Evolutionary conservation across 495 filamentous ascomycete genomes (phyloP).

Genomic region (Aspergillus panamensis): DNA sequence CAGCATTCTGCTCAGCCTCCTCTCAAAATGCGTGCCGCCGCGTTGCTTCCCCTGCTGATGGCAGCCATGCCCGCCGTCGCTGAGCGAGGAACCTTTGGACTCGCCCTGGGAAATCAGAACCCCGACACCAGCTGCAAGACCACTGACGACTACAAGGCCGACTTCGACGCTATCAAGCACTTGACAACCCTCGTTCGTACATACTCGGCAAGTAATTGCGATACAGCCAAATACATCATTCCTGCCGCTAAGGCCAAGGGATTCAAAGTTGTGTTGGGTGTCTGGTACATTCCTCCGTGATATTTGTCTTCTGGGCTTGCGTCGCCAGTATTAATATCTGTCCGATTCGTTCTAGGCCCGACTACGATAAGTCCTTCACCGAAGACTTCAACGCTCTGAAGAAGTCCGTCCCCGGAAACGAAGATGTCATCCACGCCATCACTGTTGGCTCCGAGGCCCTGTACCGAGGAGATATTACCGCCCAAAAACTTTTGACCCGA

Average conservation of each 20-base stretch:
- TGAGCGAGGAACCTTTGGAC: slow-evolving; percentile 46
- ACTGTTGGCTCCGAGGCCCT: slow-evolving; percentile 77
- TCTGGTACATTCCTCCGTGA: slow-evolving; percentile 55
- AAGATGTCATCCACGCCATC: slow-evolving; percentile 63
- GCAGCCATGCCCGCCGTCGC: slow-evolving; percentile 42
- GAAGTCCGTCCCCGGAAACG: slow-evolving; percentile 49
- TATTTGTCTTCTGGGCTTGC: not conserved
- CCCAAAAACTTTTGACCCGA: slow-evolving; percentile 55
- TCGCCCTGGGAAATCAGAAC: slow-evolving; percentile 48
- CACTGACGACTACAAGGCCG: slow-evolving; percentile 58
- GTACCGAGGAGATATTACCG: slow-evolving; percentile 71
- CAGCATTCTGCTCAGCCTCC: not conserved
- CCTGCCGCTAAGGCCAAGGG: slow-evolving; percentile 67
- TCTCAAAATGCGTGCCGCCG: slow-evolving; percentile 44
- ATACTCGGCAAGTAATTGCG: slow-evolving; percentile 64
- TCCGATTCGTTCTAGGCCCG: slow-evolving; percentile 50
- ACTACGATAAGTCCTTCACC: slow-evolving; percentile 60
- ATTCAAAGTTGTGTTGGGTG: slow-evolving; percentile 72
- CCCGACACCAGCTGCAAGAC: slow-evolving; percentile 62
- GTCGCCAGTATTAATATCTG: slow-evolving; percentile 4
- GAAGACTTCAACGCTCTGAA: slow-evolving; percentile 59
- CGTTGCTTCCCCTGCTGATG: slow-evolving; percentile 37
- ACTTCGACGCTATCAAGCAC: slow-evolving; percentile 59
- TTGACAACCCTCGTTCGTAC: slow-evolving; percentile 61
- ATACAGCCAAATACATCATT: slow-evolving; percentile 62